Base-by-base conservation (phyloP, 2,329 filamentous ascomycete species). In the Aspergillus neotritici region DNA sequence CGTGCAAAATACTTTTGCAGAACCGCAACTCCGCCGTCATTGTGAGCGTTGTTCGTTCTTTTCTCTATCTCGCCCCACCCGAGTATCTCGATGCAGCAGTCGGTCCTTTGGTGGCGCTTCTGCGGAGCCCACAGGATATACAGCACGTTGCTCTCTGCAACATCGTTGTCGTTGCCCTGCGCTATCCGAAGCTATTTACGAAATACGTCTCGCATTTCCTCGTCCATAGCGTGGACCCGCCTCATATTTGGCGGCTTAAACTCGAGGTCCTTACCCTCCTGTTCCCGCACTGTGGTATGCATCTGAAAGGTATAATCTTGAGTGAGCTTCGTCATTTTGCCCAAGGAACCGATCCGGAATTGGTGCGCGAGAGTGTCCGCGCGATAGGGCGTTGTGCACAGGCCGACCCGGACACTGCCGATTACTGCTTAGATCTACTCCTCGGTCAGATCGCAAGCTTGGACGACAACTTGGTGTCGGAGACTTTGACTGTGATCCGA, bases 271-370 rank as follows among this genome's bases (percentile, higher is more conserved):
- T 97, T 43, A 91, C 93, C 0, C 75, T 98, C 48, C 83, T 97
- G 53, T 98, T 97, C 57, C 89, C 91, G 0, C 79, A 94, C 60
- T 83, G 83, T 51, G 82, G 83, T 5, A 64, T 79, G 8, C 83
- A 87, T 46, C 73, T 86, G 46, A 94, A 95, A 65, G 86, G 86
- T 44, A 76, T 98, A 5, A 87, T 97, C 35, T 76, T 98, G 39
- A 90, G 86, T 52, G 93, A 98, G 62, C 76, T 98, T 5, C 90
- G 95, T 58, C 91, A 97, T 68, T 97, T 97, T 65, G 88, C 87
- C 0, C 80, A 84, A 47, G 82, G 74, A 64, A 70, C 80, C 10
- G 83, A 95, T 62, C 82, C 85, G 49, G 78, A 82, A 1, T 75
- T 97, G 9, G 87, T 96, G 25, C 82, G 86, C 17, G 91, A 96